phyloP scores from a whole-genome alignment of 2,329 filamentous ascomycete species.

The Chaetomium globosum region DNA sequence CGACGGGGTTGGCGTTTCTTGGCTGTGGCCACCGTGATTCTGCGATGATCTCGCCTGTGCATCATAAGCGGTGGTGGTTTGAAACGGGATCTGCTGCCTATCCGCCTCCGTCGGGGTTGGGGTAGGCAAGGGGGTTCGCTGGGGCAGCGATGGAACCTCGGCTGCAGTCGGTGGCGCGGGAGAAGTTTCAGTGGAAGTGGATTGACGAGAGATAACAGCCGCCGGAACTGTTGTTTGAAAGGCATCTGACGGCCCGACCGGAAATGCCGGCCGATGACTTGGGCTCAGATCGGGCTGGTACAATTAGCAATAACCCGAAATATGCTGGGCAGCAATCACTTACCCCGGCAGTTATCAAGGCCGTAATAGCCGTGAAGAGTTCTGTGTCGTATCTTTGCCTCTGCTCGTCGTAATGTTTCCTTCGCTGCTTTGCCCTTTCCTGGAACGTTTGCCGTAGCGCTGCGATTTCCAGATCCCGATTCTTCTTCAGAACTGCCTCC shows the following conservation, averaged over 20 bases:
- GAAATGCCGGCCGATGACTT: background rate
- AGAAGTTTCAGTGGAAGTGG: background rate
- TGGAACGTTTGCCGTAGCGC: constrained; percentile 4
- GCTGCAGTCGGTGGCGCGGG: background rate
- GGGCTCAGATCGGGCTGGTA: constrained; percentile 1
- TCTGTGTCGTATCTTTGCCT: constrained; percentile 14
- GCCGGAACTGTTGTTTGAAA: background rate
- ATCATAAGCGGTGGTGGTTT: background rate
- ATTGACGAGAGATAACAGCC: background rate
- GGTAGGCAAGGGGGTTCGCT: background rate
- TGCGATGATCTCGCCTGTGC: background rate
- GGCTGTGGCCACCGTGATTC: background rate
- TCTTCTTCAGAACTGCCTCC: constrained; percentile 14
- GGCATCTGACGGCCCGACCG: background rate
- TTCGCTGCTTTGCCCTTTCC: constrained; percentile 6
- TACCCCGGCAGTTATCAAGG: constrained; percentile 17
- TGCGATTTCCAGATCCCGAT: constrained; percentile 9
- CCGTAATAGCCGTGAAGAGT: constrained; percentile 9
- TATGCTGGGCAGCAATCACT: background rate
- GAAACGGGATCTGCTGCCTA: background rate
- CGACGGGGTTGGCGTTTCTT: background rate
- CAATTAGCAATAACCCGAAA: background rate
- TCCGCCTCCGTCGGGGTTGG: background rate
- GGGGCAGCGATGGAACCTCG: constrained; percentile 9
- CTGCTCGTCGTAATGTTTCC: constrained; percentile 18